Percentiles rank a stretch among this genome's conserved stretches.
phyloP scores from a whole-genome alignment of 768 basidiomycete species.

The Mycena vitilis region DNA sequence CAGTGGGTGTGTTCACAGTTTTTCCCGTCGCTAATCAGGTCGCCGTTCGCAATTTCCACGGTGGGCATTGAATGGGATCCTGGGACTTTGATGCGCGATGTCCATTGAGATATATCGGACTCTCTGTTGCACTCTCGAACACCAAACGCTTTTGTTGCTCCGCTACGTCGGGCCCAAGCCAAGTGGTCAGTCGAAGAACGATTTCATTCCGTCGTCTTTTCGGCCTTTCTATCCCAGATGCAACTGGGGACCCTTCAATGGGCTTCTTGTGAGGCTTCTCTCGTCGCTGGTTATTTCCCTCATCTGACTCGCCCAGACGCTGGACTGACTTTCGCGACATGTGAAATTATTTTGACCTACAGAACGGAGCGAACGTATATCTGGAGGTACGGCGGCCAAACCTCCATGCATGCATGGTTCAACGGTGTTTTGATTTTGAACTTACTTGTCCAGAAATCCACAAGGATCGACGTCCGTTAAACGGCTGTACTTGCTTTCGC shows the following conservation, averaged over 20 bases:
- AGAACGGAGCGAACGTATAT: conserved; percentile 8
- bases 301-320: conserved; percentile 2
- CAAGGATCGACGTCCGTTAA: conserved; percentile 1
- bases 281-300: neutral
- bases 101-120: no score
- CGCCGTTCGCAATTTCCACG: no score
- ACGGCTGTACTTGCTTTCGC: conserved; percentile 8
- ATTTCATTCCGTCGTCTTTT: neutral
- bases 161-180: neutral
- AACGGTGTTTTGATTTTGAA: neutral
- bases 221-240: neutral
- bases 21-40: no score
- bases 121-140: neutral
- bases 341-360: conserved; percentile 7
- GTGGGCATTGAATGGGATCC: no score
- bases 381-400: conserved; percentile 3
- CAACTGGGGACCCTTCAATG: neutral
- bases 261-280: neutral
- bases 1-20: no score
- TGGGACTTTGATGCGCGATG: no score
- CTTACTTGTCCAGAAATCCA: neutral
- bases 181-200: neutral
- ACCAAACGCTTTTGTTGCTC: neutral
- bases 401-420: neutral
- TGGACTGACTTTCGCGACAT: conserved; percentile 10